Conservation (phyloP, 208 protist genomes). For the Strigomonas culicis region DNA sequence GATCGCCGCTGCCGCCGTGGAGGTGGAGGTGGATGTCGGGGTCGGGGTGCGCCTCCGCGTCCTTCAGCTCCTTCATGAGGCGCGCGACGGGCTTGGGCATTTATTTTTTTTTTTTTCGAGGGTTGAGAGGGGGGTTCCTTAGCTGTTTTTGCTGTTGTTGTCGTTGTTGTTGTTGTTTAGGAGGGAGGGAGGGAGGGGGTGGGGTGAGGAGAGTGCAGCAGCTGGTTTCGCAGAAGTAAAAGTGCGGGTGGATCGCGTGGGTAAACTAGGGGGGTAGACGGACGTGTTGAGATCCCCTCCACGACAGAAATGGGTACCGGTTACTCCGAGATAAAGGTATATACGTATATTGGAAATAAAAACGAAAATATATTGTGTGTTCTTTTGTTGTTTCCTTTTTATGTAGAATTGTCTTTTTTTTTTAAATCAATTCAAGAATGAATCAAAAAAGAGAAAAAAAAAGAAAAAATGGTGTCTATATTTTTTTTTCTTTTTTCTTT, state of each 20-base stretch:
- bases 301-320: no score
- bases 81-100: conserved; percentile 49
- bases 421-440: conserved; percentile 7
- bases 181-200: background rate
- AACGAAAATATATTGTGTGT: background rate
- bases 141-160: background rate
- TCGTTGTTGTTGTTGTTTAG: background rate
- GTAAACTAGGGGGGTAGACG: no score
- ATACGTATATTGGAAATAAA: background rate
- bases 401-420: conserved; percentile 4
- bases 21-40: conserved; percentile 44
- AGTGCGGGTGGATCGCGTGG: background rate
- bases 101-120: background rate
- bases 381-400: background rate
- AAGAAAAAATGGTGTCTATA: conserved; percentile 7
- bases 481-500: background rate
- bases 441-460: conserved; percentile 12
- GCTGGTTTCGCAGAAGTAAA: background rate
- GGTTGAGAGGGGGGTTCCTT: background rate
- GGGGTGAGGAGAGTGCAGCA: background rate
- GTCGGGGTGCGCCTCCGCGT: conserved; percentile 37
- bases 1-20: conserved; percentile 17
- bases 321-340: background rate
- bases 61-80: conserved; percentile 58
- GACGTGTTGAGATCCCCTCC: no score